A percentile compares a stretch with the other conserved stretches of the same genome.
Conservation (phyloP, 179 eudicot species). For the Beta lomatogona region DNA sequence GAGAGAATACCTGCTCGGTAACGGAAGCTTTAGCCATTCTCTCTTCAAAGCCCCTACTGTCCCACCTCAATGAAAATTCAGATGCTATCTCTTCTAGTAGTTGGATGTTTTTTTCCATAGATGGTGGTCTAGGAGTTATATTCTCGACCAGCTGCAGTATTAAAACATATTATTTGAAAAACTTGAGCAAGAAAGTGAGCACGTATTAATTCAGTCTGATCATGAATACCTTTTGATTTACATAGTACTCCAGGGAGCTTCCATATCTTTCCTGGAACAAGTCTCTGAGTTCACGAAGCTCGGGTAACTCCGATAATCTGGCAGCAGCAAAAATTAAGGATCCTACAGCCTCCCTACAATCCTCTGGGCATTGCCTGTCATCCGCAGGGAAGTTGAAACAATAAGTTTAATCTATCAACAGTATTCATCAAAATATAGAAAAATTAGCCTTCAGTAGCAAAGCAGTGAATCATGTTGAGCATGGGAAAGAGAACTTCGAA, state of each 20-base stretch:
- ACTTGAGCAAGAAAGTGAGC: slow-evolving; percentile 7
- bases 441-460: neutral
- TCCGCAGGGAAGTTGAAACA: slow-evolving; percentile 10
- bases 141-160: slow-evolving; percentile 68
- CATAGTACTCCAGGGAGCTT: slow-evolving; percentile 67
- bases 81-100: slow-evolving; percentile 74
- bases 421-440: neutral
- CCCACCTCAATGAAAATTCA: slow-evolving; percentile 82
- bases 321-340: slow-evolving; percentile 98
- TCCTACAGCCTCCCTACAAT: slow-evolving; percentile 86
- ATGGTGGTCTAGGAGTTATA: slow-evolving; percentile 58
- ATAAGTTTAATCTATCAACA: slow-evolving; percentile 2
- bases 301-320: slow-evolving; percentile 94
- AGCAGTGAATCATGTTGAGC: neutral
- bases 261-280: slow-evolving; percentile 84
- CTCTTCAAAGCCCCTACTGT: slow-evolving; percentile 62
- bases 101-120: slow-evolving; percentile 65
- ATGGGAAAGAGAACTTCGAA: neutral
- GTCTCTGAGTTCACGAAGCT: slow-evolving; percentile 87
- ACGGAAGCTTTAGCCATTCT: slow-evolving; percentile 55
- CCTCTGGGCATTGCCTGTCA: slow-evolving; percentile 89
- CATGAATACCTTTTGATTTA: slow-evolving; percentile 62
- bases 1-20: slow-evolving; percentile 45
- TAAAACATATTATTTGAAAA: slow-evolving; percentile 34
- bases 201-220: neutral